Base-by-base conservation (phyloP, 768 basidiomycete genomes). In the Leccinum incarnatum region DNA sequence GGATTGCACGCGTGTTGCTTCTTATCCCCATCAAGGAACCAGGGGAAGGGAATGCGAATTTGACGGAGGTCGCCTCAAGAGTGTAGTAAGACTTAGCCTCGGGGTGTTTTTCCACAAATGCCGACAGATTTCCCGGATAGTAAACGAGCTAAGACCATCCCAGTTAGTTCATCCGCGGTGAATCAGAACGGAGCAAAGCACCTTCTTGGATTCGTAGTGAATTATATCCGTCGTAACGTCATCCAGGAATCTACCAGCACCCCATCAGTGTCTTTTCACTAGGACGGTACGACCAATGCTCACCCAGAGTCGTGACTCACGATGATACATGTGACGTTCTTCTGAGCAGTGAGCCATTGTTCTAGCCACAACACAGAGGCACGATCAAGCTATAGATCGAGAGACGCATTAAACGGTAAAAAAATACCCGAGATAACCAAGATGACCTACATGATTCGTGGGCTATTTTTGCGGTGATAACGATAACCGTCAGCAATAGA, bases 81-180 rank as follows among this genome's bases (percentile, higher is more conserved):
- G 93, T 95, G 79, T 98, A 98, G 81, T 97, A 98, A 2, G 95
- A 93, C 77, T 87, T 93, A 37, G 95, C 96, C 70, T 95, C 91
- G 3, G 95, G 95, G 64, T 94, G 92, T 63, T 85, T 83, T 68
- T 83, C 88, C 55, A 97, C 95, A 72, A 98, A 98, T 30, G 83
- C 76, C 42, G 92, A 92, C 34, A 98, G 84, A 75, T 96, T 96
- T 57, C 95, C 95, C 32, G 84, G 86, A 75, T 98, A 98, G 77
- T 94, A 96, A 48, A 88, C 93, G 62, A 98, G 87, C 89, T 93
- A 64, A 58, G 49, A 56, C 53, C 55, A 30, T 56, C 45, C 27
- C 57, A 29, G 67, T 53, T 57, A 49, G 40, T 53, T 64, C 56
- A 49, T 54, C 34, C 45, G 60, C 62, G 58, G 61, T 64, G 62